Percentiles rank a stretch among this genome's conserved stretches.
phyloP scores from a whole-genome alignment of 129 eudicot genomes.

The Glebionis coronaria region DNA sequence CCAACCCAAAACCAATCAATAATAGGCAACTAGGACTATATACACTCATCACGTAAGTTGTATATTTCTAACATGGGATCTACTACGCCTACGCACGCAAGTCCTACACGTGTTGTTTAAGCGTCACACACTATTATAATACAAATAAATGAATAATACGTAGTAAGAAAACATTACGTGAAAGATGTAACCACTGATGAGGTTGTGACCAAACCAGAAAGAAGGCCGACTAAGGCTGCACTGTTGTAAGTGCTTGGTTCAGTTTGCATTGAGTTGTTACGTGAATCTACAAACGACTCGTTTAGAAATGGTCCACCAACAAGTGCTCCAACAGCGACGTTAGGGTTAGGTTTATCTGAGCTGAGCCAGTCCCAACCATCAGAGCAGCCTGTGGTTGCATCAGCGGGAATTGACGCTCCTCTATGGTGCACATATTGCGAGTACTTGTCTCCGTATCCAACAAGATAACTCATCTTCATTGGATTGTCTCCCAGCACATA shows the following conservation, averaged over 20 bases:
- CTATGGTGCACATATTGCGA: slow-evolving; percentile 88
- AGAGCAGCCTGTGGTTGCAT: slow-evolving; percentile 58
- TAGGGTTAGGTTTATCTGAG: slow-evolving; percentile 68
- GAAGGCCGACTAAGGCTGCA: slow-evolving; percentile 78
- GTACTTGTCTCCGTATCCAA: slow-evolving; percentile 88
- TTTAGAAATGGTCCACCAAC: slow-evolving; percentile 93
- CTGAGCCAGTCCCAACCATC: slow-evolving; percentile 81
- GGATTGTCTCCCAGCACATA: slow-evolving; percentile 95
- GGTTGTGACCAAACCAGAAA: slow-evolving; percentile 88
- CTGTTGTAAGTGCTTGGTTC: slow-evolving; percentile 94
- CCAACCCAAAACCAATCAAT: slow-evolving; percentile 19
- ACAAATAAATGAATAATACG: slow-evolving; percentile 11
- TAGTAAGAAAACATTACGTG: slow-evolving; percentile 18
- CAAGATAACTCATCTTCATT: slow-evolving; percentile 87
- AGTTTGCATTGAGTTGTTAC: slow-evolving; percentile 89
- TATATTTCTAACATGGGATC: slow-evolving; percentile 19
- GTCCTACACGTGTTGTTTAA: background rate
- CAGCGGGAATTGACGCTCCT: slow-evolving; percentile 92
- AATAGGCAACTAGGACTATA: slow-evolving; percentile 25
- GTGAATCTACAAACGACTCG: slow-evolving; percentile 69
- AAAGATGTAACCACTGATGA: slow-evolving; percentile 87
- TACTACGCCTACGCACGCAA: slow-evolving; percentile 22
- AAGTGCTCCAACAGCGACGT: slow-evolving; percentile 82
- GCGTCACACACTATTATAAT: slow-evolving; percentile 6
- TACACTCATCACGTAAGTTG: slow-evolving; percentile 36